Evolutionary conservation across 495 filamentous ascomycete species (phyloP).

Genomic region (Aspergillus egyptiacus): DNA sequence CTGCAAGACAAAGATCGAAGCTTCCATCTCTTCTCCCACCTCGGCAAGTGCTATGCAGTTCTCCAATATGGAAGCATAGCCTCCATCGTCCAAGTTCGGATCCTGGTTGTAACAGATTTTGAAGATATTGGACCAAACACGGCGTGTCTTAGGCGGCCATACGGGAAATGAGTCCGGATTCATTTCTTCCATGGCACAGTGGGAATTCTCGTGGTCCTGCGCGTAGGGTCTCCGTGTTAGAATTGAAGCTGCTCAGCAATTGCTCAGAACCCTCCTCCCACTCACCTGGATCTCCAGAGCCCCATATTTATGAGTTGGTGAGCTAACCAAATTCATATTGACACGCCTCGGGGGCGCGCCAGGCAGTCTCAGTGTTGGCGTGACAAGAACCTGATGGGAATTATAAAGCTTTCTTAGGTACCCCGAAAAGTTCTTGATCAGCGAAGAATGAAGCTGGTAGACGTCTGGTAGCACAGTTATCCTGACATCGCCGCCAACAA

Average conservation of each 20-base stretch:
- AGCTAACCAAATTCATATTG: constrained; percentile 8
- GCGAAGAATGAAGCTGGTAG: constrained; percentile 30
- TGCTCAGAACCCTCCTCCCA: not conserved
- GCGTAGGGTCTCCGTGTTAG: not conserved
- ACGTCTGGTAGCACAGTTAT: constrained; percentile 26
- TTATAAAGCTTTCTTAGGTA: not conserved
- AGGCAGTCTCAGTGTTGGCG: not conserved
- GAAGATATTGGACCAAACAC: constrained; percentile 14
- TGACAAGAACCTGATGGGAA: not conserved
- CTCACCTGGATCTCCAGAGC: constrained; percentile 13
- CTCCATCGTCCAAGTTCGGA: constrained; percentile 24
- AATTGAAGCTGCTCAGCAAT: not conserved
- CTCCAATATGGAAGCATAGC: constrained; percentile 19
- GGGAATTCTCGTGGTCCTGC: not conserved
- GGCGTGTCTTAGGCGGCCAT: constrained; percentile 11
- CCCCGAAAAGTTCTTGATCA: constrained; percentile 14
- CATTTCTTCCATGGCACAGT: not conserved
- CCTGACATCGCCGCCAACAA: constrained; percentile 32
- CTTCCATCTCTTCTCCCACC: constrained; percentile 35
- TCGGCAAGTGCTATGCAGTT: constrained; percentile 30
- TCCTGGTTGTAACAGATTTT: constrained; percentile 33
- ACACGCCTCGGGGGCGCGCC: not conserved
- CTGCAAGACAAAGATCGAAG: constrained; percentile 27
- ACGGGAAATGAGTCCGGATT: not conserved
- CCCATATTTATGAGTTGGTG: constrained; percentile 9